Conservation (phyloP, 331 rosid genomes). For the Dryas integrifolia region DNA sequence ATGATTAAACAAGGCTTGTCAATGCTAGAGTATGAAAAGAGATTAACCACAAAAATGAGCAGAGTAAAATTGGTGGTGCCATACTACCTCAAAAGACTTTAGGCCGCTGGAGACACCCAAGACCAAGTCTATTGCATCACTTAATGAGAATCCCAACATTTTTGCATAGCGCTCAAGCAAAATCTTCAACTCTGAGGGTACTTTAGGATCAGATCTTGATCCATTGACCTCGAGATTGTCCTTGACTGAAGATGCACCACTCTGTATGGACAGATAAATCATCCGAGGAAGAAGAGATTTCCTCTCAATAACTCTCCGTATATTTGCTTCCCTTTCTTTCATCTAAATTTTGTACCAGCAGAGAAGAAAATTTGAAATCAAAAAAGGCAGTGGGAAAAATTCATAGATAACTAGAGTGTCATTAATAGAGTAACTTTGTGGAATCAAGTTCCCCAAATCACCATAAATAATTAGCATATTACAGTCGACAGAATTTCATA, state of each 20-base stretch:
- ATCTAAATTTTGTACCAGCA: conserved; percentile 45
- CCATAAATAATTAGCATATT: conserved; percentile 22
- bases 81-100: conserved; percentile 59
- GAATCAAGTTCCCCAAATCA: conserved; percentile 1
- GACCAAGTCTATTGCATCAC: conserved; percentile 61
- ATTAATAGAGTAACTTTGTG: not conserved
- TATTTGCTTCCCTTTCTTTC: conserved; percentile 56
- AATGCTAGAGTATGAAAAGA: not conserved
- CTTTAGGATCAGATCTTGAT: conserved; percentile 44
- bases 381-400: conserved; percentile 11
- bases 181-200: conserved; percentile 61
- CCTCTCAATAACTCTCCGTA: conserved; percentile 68
- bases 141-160: conserved; percentile 61
- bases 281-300: conserved; percentile 90
- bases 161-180: conserved; percentile 78
- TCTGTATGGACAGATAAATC: conserved; percentile 79
- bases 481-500: conserved; percentile 35
- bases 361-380: conserved; percentile 14
- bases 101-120: conserved; percentile 44
- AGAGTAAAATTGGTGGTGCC: conserved; percentile 6
- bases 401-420: not conserved
- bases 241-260: conserved; percentile 65
- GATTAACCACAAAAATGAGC: conserved; percentile 7
- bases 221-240: conserved; percentile 71
- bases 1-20: not conserved